phyloP scores from a whole-genome alignment of 345 rosid species.

The Brassica cretica region DNA sequence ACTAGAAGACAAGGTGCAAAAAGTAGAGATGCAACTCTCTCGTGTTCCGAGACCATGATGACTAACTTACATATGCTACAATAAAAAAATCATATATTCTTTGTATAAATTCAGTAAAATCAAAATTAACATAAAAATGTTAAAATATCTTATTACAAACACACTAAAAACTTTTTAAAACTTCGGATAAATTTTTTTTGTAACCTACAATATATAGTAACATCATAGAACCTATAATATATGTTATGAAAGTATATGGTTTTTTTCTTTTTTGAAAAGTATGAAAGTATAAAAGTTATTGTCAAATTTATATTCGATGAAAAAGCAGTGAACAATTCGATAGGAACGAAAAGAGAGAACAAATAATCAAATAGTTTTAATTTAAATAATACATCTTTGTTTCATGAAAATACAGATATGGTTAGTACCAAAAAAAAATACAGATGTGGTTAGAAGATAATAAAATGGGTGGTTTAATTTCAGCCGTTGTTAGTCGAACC shows the following conservation, averaged over 20 bases:
- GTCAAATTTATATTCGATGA: not conserved
- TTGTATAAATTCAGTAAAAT: not conserved
- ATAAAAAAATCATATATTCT: too few species aligned
- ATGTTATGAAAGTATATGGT: not conserved
- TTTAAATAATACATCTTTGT: too few species aligned
- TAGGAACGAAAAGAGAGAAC: not conserved
- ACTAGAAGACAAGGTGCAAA: not conserved
- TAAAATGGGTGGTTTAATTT: not conserved
- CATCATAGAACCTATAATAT: not conserved
- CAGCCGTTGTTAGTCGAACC: not conserved
- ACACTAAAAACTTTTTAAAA: too few species aligned
- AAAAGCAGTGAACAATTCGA: not conserved
- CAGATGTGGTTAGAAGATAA: not conserved
- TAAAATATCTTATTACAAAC: too few species aligned
- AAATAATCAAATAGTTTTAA: not conserved
- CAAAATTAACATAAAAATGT: too few species aligned
- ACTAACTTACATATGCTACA: not conserved
- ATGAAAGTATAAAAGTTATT: not conserved
- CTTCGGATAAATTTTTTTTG: too few species aligned
- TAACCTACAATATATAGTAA: too few species aligned
- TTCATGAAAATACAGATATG: not conserved
- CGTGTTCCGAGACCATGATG: not conserved
- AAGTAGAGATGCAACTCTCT: constrained; percentile 10
- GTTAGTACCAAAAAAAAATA: not conserved
- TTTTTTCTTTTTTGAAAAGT: too few species aligned